phyloP scores from a whole-genome alignment of 2,329 filamentous ascomycete species.

The Cryphonectria naterciae region DNA sequence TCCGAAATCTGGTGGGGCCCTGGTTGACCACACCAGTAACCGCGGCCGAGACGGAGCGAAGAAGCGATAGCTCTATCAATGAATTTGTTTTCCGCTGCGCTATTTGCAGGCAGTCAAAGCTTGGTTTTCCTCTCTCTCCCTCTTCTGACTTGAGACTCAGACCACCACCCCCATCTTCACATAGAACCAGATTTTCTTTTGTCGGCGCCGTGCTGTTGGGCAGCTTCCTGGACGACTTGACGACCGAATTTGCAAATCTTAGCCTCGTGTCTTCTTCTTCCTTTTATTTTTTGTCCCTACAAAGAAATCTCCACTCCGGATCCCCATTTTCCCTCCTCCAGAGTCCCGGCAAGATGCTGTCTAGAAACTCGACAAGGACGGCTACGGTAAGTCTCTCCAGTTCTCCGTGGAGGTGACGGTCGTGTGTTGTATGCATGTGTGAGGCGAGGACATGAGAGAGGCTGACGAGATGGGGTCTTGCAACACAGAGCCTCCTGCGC shows the following conservation, averaged over 20 bases:
- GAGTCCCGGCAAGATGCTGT: constrained; percentile 54
- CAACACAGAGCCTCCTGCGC: constrained; percentile 54
- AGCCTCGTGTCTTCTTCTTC: neutral
- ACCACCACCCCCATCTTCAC: neutral
- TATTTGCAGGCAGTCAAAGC: constrained; percentile 36
- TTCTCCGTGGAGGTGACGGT: neutral
- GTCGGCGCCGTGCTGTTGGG: constrained; percentile 19
- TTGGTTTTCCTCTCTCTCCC: constrained; percentile 17
- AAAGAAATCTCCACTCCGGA: constrained; percentile 21
- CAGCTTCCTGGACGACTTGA: constrained; percentile 30
- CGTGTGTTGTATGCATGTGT: neutral
- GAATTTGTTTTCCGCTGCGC: constrained; percentile 39
- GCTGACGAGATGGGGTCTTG: constrained; percentile 21
- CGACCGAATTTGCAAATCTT: constrained; percentile 1
- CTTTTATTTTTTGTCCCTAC: neutral
- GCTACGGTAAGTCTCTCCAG: constrained; percentile 55
- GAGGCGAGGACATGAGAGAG: neutral
- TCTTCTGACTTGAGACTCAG: constrained; percentile 24
- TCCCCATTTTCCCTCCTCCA: neutral
- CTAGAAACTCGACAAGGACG: constrained; percentile 59
- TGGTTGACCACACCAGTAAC: neutral
- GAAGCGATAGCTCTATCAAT: constrained; percentile 29
- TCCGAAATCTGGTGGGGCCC: constrained; percentile 23
- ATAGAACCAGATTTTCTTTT: constrained; percentile 27
- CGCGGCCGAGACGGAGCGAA: constrained; percentile 14